These are phyloP conservation scores for Neobulgaria alba DNA, from an alignment of 2,329 filamentous ascomycete species.

Conservation along the genomic window DNA sequence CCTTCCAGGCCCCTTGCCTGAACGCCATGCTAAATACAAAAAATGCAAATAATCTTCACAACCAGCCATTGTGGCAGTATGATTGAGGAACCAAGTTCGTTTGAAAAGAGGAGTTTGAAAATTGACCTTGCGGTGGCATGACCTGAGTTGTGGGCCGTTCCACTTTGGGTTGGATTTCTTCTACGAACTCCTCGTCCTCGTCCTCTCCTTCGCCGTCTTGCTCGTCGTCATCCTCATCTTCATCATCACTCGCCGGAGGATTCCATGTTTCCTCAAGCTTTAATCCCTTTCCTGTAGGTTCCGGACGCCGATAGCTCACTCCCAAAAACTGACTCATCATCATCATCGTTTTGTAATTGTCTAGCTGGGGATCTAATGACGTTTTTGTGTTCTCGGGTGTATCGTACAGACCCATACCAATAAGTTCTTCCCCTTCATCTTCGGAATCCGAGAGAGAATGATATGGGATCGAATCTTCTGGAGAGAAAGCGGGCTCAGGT, in stretches of 20 bases:
- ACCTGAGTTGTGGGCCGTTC: neutral
- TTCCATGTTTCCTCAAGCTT: constrained; percentile 78
- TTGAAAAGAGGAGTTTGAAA: neutral
- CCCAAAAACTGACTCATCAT: constrained; percentile 48
- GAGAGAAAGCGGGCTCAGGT: constrained; percentile 35
- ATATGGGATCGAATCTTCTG: constrained; percentile 41
- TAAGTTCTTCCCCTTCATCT: constrained; percentile 58
- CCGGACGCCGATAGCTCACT: constrained; percentile 36
- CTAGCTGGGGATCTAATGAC: constrained; percentile 36
- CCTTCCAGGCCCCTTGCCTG: neutral
- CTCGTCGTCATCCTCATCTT: constrained; percentile 46
- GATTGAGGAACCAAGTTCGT: neutral
- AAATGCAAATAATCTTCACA: neutral
- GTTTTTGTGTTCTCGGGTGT: constrained; percentile 47
- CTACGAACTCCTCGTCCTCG: neutral
- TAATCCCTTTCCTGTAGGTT: constrained; percentile 59
- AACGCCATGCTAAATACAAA: constrained; percentile 2
- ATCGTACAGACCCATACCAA: constrained; percentile 80
- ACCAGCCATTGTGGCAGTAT: neutral
- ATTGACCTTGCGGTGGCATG: neutral
- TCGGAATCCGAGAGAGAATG: constrained; percentile 45
- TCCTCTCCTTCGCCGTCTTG: constrained; percentile 27
- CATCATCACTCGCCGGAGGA: constrained; percentile 49
- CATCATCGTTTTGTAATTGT: constrained; percentile 44
- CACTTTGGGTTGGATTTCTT: neutral